Evolutionary conservation across 164 flowering plant species (phyloP).

Genomic region (Magnolia sinica): DNA sequence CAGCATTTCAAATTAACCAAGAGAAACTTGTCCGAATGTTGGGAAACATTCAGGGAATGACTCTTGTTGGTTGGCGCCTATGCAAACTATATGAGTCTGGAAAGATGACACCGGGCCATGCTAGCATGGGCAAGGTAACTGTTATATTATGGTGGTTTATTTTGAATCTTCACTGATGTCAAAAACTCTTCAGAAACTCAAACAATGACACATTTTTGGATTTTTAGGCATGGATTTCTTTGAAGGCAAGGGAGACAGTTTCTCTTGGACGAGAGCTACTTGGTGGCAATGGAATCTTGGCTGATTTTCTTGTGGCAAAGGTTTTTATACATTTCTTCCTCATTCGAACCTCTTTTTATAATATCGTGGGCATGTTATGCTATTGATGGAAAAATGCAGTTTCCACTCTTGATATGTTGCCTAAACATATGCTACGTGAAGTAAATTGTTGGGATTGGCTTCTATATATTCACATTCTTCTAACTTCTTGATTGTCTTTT

Average conservation of each 20-base stretch:
- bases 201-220: slow-evolving; percentile 1
- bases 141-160: not conserved
- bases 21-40: slow-evolving; percentile 90
- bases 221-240: slow-evolving; percentile 77
- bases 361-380: not conserved
- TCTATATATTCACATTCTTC: too few relatives aligned
- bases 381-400: not conserved
- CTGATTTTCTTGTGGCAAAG: slow-evolving; percentile 92
- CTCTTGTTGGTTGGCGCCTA: slow-evolving; percentile 91
- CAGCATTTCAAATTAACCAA: slow-evolving; percentile 89
- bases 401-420: not conserved
- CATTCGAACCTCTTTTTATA: not conserved
- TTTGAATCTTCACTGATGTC: not conserved
- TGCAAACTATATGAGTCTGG: slow-evolving; percentile 88
- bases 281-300: slow-evolving; percentile 93
- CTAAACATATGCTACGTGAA: too few relatives aligned
- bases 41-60: slow-evolving; percentile 89
- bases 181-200: not conserved
- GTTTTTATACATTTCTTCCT: slow-evolving; percentile 26
- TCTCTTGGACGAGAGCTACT: slow-evolving; percentile 88
- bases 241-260: slow-evolving; percentile 78
- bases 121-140: slow-evolving; percentile 89
- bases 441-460: too few relatives aligned
- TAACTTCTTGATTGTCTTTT: too few relatives aligned
- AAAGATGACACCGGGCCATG: slow-evolving; percentile 92